Base-by-base conservation (phyloP, 495 filamentous ascomycete genomes). In the Penicillium angulare region DNA sequence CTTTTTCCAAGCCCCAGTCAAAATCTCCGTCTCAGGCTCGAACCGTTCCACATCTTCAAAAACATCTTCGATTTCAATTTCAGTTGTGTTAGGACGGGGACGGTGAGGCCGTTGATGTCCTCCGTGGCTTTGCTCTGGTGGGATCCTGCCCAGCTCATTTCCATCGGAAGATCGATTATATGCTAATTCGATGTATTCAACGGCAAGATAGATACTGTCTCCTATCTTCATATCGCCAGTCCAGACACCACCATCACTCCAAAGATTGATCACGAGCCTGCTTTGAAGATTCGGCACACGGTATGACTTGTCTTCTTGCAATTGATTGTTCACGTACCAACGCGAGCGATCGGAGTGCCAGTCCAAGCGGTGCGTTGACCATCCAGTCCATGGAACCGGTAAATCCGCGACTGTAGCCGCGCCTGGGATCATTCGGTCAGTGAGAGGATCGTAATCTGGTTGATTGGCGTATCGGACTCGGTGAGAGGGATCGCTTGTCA, bases 211-310 rank as follows among this genome's bases (percentile, higher is more conserved):
- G 3, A 88, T 86, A 21, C 76, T 75, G 2, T 78, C 71, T 0
- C 73, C 73, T 1, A 79, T 56, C 7, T 53, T 72, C 86, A 92
- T 86, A 52, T 88, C 84, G 1, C 88, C 88, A 1, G 83, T 79
- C 87, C 87, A 92, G 3, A 67, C 55, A 0, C 86, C 84, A 0
- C 87, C 87, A 57, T 90, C 82, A 60, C 84, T 86, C 88, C 88
- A 92, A 27, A 88, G 77, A 51, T 91, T 90, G 32, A 90, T 59
- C 4, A 86, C 79, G 17, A 92, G 51, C 43, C 79, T 73, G 49
- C 79, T 81, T 20, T 81, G 73, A 29, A 81, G 72, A 31, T 72
- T 70, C 0, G 87, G 87, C 7, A 83, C 79, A 16, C 82, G 78
- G 59, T 86, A 88, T 7, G 73, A 73, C 42, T 84, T 87, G 31